Evolutionary conservation across 192 early-diverging fungal genomes (phyloP).

Genomic region (Backusella psychrophila): DNA sequence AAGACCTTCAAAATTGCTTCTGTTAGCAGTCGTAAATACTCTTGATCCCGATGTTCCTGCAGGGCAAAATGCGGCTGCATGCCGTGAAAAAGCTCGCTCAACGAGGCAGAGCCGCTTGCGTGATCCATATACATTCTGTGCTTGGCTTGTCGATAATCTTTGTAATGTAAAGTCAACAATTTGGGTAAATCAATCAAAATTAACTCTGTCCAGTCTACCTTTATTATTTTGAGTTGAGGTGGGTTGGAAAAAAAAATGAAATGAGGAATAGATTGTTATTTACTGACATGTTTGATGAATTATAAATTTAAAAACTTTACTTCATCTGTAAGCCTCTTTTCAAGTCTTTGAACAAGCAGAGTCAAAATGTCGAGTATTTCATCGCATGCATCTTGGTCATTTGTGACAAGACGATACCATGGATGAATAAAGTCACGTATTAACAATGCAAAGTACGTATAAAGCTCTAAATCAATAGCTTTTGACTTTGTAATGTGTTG

Average conservation of each 20-base stretch:
- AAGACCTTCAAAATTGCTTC: constrained; percentile 39
- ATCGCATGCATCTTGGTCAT: constrained; percentile 40
- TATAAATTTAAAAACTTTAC: constrained; percentile 23
- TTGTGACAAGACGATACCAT: constrained; percentile 47
- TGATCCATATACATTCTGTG: constrained; percentile 39
- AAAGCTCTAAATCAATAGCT: constrained; percentile 50
- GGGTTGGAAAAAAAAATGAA: background rate
- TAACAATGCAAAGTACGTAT: constrained; percentile 47
- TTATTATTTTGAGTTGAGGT: background rate
- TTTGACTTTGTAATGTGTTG: constrained; percentile 36
- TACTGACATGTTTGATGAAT: background rate
- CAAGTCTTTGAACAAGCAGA: constrained; percentile 36
- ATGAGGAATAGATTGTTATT: background rate
- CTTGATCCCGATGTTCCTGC: constrained; percentile 38
- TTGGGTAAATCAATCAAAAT: constrained; percentile 43
- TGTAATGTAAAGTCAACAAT: constrained; percentile 44
- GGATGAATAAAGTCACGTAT: constrained; percentile 52
- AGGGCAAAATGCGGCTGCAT: constrained; percentile 53
- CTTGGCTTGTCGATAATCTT: constrained; percentile 44
- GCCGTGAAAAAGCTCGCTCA: constrained; percentile 46
- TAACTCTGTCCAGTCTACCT: constrained; percentile 50
- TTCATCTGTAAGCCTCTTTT: constrained; percentile 35
- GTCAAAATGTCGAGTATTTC: constrained; percentile 38
- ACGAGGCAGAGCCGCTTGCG: constrained; percentile 36
- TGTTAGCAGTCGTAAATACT: constrained; percentile 43